Percentiles rank a stretch among this genome's conserved stretches.
phyloP scores from a whole-genome alignment of 2,329 filamentous ascomycete genomes.

The Pyricularia pennisetigena region DNA sequence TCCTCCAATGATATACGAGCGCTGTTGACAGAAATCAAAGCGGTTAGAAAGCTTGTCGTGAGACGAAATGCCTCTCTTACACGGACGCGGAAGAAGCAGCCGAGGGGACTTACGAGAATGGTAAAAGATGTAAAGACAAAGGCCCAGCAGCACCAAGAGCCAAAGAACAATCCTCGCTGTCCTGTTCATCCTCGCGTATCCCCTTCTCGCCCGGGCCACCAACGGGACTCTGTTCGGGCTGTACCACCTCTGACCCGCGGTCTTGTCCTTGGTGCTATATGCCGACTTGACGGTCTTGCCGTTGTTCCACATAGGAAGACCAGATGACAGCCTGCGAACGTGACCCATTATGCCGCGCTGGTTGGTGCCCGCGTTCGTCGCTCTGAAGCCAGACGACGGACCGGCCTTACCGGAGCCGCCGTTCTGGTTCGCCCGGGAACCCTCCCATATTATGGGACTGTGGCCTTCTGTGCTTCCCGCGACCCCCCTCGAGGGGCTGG shows the following conservation, averaged over 20 bases:
- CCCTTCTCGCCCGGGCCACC: conserved; percentile 34
- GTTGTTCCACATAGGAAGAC: conserved; percentile 62
- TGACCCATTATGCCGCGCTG: conserved; percentile 82
- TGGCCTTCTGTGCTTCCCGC: conserved; percentile 42
- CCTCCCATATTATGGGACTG: conserved; percentile 66
- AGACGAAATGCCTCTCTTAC: background rate
- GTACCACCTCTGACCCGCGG: conserved; percentile 48
- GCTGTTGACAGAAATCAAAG: conserved; percentile 23
- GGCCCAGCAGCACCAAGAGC: conserved; percentile 47
- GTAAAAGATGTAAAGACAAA: conserved; percentile 58
- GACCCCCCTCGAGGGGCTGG: conserved; percentile 50
- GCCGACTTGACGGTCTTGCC: conserved; percentile 20
- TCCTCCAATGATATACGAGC: conserved; percentile 54
- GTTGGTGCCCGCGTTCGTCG: conserved; percentile 46
- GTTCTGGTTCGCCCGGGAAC: conserved; percentile 66
- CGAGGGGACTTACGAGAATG: conserved; percentile 56
- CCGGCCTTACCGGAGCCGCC: conserved; percentile 61
- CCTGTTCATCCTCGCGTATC: conserved; percentile 45
- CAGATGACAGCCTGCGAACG: conserved; percentile 70
- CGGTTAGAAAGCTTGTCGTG: background rate
- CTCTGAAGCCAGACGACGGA: conserved; percentile 40
- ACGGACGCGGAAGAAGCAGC: background rate
- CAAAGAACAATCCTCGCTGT: conserved; percentile 56
- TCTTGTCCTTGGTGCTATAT: conserved; percentile 72
- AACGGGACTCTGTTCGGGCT: conserved; percentile 30